Evolutionary conservation across 1,284 basidiomycete species (phyloP).

Genomic region (Pseudozyma sp.): DNA sequence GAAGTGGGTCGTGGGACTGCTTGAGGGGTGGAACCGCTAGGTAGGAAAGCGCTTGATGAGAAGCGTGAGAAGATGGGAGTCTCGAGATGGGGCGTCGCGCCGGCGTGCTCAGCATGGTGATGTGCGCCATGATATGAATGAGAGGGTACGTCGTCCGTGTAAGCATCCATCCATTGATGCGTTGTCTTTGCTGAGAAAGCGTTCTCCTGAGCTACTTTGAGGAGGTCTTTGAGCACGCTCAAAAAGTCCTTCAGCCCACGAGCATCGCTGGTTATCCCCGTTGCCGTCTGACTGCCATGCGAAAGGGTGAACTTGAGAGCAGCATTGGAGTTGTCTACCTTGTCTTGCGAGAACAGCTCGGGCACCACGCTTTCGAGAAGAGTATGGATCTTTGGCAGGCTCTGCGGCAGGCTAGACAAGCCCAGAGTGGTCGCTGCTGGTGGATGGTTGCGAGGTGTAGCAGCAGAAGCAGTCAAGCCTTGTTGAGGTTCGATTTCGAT

Average conservation of each 20-base stretch:
- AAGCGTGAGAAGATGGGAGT: slow-evolving; percentile 49
- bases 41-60: slow-evolving; percentile 32
- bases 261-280: slow-evolving; percentile 32
- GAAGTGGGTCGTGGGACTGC: slow-evolving; percentile 19
- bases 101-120: not conserved
- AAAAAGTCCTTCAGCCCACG: slow-evolving; percentile 49
- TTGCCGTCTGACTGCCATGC: slow-evolving; percentile 8
- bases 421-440: slow-evolving; percentile 23
- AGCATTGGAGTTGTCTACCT: slow-evolving; percentile 16
- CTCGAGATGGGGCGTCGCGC: slow-evolving; percentile 1
- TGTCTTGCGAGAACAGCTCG: slow-evolving; percentile 9
- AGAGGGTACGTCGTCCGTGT: slow-evolving; percentile 26
- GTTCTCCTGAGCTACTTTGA: slow-evolving; percentile 30
- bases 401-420: slow-evolving; percentile 24
- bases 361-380: slow-evolving; percentile 30
- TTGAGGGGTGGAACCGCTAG: not conserved
- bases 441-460: slow-evolving; percentile 18
- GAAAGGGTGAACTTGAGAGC: slow-evolving; percentile 30
- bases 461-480: slow-evolving; percentile 24
- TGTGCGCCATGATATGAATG: not conserved
- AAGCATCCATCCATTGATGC: slow-evolving; percentile 36
- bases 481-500: slow-evolving; percentile 40
- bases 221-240: slow-evolving; percentile 41
- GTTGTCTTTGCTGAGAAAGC: slow-evolving; percentile 15
- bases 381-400: slow-evolving; percentile 30